A percentile compares a stretch with the other conserved stretches of the same genome.
phyloP scores from a whole-genome alignment of 2,329 filamentous ascomycete genomes.

The Aspergillus fijiensis region DNA sequence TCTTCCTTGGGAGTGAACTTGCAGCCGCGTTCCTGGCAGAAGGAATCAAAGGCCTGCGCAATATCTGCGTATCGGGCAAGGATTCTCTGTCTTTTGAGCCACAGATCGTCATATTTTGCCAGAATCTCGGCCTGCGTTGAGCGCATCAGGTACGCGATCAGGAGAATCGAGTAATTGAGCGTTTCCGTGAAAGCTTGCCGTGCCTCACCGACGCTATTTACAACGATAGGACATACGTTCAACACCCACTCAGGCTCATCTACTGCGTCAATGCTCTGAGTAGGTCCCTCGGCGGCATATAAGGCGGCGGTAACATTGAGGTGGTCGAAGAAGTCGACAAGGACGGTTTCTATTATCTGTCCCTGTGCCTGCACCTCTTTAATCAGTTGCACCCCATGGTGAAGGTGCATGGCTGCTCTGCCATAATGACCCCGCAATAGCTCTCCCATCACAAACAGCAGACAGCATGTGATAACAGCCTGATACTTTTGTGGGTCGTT shows the following conservation, averaged over 20 bases:
- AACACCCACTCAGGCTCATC: background rate
- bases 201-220: background rate
- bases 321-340: background rate
- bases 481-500: background rate
- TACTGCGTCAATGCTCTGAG: background rate
- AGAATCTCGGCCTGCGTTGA: slow-evolving; percentile 7
- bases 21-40: background rate
- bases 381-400: background rate
- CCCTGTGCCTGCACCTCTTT: background rate
- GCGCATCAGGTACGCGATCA: slow-evolving; percentile 16
- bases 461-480: background rate
- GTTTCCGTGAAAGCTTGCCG: background rate
- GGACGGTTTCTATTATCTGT: background rate
- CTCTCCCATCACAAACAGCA: background rate
- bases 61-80: background rate
- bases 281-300: background rate
- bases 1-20: slow-evolving; percentile 2
- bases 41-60: background rate
- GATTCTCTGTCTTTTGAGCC: background rate
- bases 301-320: background rate
- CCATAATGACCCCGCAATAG: slow-evolving; percentile 9
- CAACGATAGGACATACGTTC: too few relatives aligned
- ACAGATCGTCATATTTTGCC: slow-evolving; percentile 7
- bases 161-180: slow-evolving; percentile 10
- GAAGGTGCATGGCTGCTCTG: slow-evolving; percentile 11